Conservation (phyloP, 2,329 filamentous ascomycete genomes). For the Colletotrichum sojae region DNA sequence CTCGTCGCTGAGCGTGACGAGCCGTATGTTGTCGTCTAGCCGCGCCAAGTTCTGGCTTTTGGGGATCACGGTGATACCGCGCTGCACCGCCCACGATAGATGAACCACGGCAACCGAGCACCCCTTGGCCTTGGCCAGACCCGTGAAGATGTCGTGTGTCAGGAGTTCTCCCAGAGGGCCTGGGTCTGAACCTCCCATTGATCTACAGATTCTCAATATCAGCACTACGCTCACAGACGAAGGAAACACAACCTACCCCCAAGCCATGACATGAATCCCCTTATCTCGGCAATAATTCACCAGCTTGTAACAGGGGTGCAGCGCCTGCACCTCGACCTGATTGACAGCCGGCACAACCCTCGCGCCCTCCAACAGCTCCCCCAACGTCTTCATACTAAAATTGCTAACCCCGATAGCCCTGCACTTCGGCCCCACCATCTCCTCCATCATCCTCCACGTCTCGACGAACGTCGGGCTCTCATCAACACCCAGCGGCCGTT, state of each 20-base stretch:
- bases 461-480: conserved; percentile 45
- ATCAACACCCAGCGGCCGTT: conserved; percentile 37
- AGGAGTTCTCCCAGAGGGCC: conserved; percentile 34
- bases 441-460: conserved; percentile 47
- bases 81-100: conserved; percentile 45
- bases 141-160: conserved; percentile 41
- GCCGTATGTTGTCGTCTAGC: conserved; percentile 43
- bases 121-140: conserved; percentile 43
- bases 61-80: conserved; percentile 44
- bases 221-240: too few relatives aligned
- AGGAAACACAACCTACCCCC: conserved; percentile 40
- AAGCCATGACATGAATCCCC: conserved; percentile 48
- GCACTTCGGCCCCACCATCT: conserved; percentile 43
- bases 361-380: conserved; percentile 43
- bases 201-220: background rate
- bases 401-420: conserved; percentile 49
- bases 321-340: conserved; percentile 50
- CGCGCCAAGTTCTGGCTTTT: conserved; percentile 40
- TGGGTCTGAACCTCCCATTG: background rate
- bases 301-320: conserved; percentile 48
- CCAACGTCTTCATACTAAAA: conserved; percentile 47
- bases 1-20: conserved; percentile 44
- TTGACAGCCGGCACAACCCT: conserved; percentile 48
- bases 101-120: conserved; percentile 44
- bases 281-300: conserved; percentile 48